These are phyloP conservation scores for Tetraselmis striata DNA, from an alignment of 139 green algal genomes.

Conservation along the genomic window DNA sequence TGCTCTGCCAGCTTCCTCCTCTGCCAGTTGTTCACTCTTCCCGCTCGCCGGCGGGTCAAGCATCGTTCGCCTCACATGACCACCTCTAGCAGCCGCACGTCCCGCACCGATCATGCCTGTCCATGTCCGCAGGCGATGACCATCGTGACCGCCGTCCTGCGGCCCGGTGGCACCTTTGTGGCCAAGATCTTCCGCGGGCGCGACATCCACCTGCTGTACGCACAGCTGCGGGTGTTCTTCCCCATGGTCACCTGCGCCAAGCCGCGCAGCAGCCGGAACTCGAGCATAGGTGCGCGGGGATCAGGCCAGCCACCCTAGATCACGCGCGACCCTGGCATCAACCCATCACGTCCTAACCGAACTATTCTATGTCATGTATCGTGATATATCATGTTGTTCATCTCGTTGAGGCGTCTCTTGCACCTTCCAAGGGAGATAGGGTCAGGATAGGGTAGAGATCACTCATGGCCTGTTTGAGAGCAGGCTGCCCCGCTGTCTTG, in stretches of 20 bases:
- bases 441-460: too few species aligned
- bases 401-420: background rate
- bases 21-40: too few species aligned
- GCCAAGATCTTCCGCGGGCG: slow-evolving; percentile 90
- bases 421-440: background rate
- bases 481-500: background rate
- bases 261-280: slow-evolving; percentile 87
- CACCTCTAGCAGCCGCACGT: slow-evolving; percentile 7
- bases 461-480: too few species aligned
- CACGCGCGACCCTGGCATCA: too few species aligned
- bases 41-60: too few species aligned
- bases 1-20: too few species aligned
- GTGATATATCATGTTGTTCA: background rate
- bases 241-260: slow-evolving; percentile 86
- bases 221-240: slow-evolving; percentile 83
- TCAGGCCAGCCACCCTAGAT: too few species aligned
- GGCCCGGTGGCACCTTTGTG: slow-evolving; percentile 82
- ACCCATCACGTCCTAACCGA: too few species aligned
- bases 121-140: too few species aligned
- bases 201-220: slow-evolving; percentile 86
- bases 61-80: slow-evolving; percentile 8
- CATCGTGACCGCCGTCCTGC: slow-evolving; percentile 79
- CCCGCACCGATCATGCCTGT: too few species aligned
- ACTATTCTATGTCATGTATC: slow-evolving; percentile 3
- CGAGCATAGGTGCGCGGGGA: slow-evolving; percentile 57